Percentiles rank a stretch among this genome's conserved stretches.
Evolutionary conservation across 2,329 filamentous ascomycete genomes (phyloP).

Genomic region (Amauroascus verrucosus): DNA sequence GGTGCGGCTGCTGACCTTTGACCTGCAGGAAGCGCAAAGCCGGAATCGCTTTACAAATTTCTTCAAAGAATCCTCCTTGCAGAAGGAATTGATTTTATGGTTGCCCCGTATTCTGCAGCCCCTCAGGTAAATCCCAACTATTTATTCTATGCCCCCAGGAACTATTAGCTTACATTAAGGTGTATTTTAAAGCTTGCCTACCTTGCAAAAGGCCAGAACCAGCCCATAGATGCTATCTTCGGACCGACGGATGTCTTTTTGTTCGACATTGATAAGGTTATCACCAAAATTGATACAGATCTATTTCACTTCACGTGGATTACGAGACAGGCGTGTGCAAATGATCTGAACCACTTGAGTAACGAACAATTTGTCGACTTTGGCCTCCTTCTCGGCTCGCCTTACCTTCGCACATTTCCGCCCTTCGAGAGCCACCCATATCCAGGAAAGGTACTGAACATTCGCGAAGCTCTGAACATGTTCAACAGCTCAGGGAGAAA

Average conservation of each 20-base stretch:
- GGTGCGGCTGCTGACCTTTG: slow-evolving; percentile 11
- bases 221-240: slow-evolving; percentile 64
- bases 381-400: slow-evolving; percentile 70
- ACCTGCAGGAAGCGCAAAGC: slow-evolving; percentile 53
- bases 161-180: slow-evolving; percentile 5
- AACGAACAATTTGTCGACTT: slow-evolving; percentile 74
- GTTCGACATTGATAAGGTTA: slow-evolving; percentile 68
- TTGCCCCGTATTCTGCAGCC: slow-evolving; percentile 78
- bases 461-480: slow-evolving; percentile 69
- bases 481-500: slow-evolving; percentile 56
- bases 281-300: slow-evolving; percentile 50
- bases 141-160: background rate
- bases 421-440: slow-evolving; percentile 56
- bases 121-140: slow-evolving; percentile 58
- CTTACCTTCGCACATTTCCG: slow-evolving; percentile 70
- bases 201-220: slow-evolving; percentile 58
- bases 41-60: slow-evolving; percentile 63
- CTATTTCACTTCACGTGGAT: slow-evolving; percentile 53
- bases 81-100: slow-evolving; percentile 61
- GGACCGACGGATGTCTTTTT: slow-evolving; percentile 76
- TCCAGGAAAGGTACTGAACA: slow-evolving; percentile 46
- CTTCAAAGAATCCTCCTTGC: slow-evolving; percentile 64
- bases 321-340: slow-evolving; percentile 59
- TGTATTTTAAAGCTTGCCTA: slow-evolving; percentile 54
- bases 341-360: slow-evolving; percentile 52